Conservation (phyloP, 495 filamentous ascomycete species). For the Rostrohypoxylon terebratum region DNA sequence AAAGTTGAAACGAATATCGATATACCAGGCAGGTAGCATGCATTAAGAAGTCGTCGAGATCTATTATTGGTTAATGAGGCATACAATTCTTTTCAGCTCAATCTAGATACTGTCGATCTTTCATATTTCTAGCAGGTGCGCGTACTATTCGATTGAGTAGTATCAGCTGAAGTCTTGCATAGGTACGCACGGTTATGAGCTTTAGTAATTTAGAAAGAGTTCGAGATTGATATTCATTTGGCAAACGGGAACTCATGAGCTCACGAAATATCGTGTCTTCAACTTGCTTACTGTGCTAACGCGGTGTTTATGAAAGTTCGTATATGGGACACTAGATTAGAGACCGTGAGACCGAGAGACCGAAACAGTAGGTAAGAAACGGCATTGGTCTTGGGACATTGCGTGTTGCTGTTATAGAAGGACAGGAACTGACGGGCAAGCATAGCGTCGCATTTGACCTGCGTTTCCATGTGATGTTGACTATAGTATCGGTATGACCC, state of each 20-base stretch:
- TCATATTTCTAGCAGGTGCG: constrained; percentile 11
- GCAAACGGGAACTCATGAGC: neutral
- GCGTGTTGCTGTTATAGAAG: too few relatives aligned
- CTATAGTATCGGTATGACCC: too few relatives aligned
- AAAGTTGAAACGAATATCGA: neutral
- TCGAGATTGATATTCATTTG: neutral
- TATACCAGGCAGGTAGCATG: constrained; percentile 22
- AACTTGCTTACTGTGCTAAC: constrained; percentile 21
- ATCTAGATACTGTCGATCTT: constrained; percentile 24
- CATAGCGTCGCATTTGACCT: too few relatives aligned
- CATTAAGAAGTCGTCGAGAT: neutral
- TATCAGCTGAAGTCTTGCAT: neutral
- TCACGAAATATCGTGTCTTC: neutral
- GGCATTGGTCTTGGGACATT: too few relatives aligned
- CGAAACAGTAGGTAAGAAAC: neutral
- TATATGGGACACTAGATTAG: neutral
- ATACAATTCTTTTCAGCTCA: constrained; percentile 15
- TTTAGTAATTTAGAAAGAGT: neutral
- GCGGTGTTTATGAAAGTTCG: neutral
- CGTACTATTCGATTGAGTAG: constrained; percentile 2
- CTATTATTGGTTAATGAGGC: constrained; percentile 1
- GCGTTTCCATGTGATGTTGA: too few relatives aligned
- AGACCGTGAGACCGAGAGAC: neutral
- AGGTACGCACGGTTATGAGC: neutral
- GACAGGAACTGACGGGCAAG: too few relatives aligned